Conservation (phyloP, 139 green algal genomes). For the Raphidocelis subcapitata region DNA sequence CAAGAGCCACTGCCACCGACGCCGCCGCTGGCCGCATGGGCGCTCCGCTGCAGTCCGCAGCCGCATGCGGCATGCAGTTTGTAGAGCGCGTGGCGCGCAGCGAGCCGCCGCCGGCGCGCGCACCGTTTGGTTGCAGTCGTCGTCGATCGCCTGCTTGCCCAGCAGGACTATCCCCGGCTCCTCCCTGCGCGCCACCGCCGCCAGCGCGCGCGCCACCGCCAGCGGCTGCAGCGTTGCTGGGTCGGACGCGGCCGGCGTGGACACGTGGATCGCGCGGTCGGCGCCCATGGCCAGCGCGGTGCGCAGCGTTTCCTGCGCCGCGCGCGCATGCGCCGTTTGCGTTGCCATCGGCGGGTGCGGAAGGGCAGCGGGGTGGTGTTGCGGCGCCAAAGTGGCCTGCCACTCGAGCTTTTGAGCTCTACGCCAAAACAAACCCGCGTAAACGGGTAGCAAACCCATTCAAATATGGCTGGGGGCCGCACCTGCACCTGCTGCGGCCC, state of each 20-base stretch:
- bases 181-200: constrained; percentile 62
- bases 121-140: constrained; percentile 87
- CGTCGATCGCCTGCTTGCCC: constrained; percentile 96
- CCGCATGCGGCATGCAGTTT: no score
- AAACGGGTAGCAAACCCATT: no score
- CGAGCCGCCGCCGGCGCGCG: no score
- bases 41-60: no score
- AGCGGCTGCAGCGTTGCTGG: constrained; percentile 66
- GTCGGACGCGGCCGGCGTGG: not conserved
- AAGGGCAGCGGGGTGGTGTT: no score
- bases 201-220: constrained; percentile 77
- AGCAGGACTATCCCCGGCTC: constrained; percentile 68
- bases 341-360: no score
- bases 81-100: no score
- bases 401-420: no score
- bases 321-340: no score
- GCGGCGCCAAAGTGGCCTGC: no score
- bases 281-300: constrained; percentile 90
- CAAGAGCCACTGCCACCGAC: not conserved
- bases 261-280: constrained; percentile 83
- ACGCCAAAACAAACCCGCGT: no score
- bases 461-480: not conserved
- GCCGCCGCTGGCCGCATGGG: not conserved
- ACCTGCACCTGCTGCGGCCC: constrained; percentile 71
- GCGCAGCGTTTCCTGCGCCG: constrained; percentile 75